These are phyloP conservation scores for Termitomyces bulborhizus DNA, from an alignment of 768 basidiomycete genomes.

Conservation along the genomic window DNA sequence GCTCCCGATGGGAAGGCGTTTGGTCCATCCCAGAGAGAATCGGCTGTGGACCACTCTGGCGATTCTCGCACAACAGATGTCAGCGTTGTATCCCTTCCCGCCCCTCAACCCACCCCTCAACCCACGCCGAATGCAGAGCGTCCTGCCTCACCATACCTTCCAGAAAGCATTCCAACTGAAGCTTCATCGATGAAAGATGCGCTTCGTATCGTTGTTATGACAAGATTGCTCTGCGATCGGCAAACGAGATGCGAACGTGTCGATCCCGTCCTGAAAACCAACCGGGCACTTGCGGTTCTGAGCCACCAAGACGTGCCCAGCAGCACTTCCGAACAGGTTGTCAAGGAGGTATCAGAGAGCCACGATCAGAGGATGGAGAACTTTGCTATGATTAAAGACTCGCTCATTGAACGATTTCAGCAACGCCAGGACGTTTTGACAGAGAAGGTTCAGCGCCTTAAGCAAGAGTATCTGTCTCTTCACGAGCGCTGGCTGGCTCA, in stretches of 20 bases:
- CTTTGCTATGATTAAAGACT: conserved; percentile 37
- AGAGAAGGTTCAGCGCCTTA: conserved; percentile 51
- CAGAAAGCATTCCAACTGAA: conserved; percentile 32
- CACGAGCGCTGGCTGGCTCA: conserved; percentile 72
- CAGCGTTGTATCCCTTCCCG: conserved; percentile 2
- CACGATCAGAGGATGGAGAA: conserved; percentile 26
- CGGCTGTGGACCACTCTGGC: background rate
- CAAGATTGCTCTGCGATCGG: conserved; percentile 51
- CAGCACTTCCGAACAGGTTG: conserved; percentile 34
- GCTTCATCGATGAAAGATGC: conserved; percentile 51
- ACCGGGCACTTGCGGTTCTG: conserved; percentile 37
- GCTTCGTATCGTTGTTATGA: conserved; percentile 56
- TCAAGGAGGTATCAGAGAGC: conserved; percentile 41
- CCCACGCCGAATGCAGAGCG: background rate
- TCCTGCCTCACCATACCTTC: conserved; percentile 5
- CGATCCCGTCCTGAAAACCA: conserved; percentile 56
- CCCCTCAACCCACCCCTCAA: conserved; percentile 7
- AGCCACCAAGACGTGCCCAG: conserved; percentile 22
- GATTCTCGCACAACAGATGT: background rate
- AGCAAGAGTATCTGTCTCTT: conserved; percentile 58
- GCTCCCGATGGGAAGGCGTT: background rate
- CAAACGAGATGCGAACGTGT: conserved; percentile 60
- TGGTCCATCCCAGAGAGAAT: background rate
- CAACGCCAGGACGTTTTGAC: conserved; percentile 42
- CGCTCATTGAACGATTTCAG: conserved; percentile 49